A percentile compares a stretch with the other conserved stretches of the same genome.
Conservation (phyloP, 768 basidiomycete species). For the Infundibulicybe gibba region DNA sequence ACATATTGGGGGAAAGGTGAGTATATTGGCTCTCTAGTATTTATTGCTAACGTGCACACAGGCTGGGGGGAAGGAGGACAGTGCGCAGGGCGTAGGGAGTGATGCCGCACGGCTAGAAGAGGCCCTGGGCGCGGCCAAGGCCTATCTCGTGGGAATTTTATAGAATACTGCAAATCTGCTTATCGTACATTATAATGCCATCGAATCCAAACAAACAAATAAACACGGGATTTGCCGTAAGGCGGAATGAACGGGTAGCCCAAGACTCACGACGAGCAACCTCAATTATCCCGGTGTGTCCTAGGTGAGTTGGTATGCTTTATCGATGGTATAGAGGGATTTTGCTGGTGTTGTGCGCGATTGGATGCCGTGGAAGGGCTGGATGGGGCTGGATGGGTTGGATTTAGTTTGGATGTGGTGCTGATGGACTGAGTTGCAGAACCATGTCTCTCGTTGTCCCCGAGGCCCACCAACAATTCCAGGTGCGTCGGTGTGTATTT, state of each 20-base stretch:
- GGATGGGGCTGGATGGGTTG: conserved; percentile 12
- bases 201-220: too few species aligned
- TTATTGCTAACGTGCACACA: conserved; percentile 22
- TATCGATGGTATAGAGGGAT: too few species aligned
- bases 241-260: too few species aligned
- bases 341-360: too few species aligned
- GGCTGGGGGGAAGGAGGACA: conserved; percentile 96
- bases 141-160: conserved; percentile 24
- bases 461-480: conserved; percentile 93
- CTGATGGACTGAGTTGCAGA: conserved; percentile 13
- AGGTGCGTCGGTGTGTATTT: conserved; percentile 44
- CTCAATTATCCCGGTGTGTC: too few species aligned
- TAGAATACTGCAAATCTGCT: not conserved
- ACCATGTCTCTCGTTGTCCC: conserved; percentile 96
- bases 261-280: too few species aligned
- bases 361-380: too few species aligned
- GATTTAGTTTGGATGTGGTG: conserved; percentile 12
- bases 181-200: too few species aligned
- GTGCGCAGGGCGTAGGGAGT: conserved; percentile 83
- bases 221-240: too few species aligned
- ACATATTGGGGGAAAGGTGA: conserved; percentile 90
- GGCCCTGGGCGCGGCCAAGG: conserved; percentile 57
- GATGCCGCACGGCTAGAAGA: conserved; percentile 60
- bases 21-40: conserved; percentile 3
- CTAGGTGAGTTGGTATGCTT: too few species aligned